Conservation (phyloP, 1,284 basidiomycete species). For the Athelia sp. region DNA sequence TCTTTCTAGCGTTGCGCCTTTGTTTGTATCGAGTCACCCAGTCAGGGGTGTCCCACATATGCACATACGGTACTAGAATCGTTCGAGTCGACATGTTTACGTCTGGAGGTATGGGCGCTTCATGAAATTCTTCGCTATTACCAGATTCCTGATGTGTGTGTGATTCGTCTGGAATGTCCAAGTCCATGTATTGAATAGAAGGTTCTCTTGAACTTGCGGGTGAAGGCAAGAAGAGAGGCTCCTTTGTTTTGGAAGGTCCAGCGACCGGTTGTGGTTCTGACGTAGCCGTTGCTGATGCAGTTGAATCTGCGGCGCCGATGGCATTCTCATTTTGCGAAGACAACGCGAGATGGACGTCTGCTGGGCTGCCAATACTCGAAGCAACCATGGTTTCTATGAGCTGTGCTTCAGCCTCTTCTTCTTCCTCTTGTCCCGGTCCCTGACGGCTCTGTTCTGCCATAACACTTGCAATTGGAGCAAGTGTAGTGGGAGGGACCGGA, state of each 20-base stretch:
- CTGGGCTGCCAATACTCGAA: background rate
- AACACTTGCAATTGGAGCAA: background rate
- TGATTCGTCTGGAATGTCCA: background rate
- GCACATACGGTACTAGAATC: slow-evolving; percentile 8
- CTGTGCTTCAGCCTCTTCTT: slow-evolving; percentile 1
- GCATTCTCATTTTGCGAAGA: background rate
- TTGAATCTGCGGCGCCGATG: background rate
- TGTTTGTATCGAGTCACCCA: slow-evolving; percentile 17
- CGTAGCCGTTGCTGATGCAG: background rate
- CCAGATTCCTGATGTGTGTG: background rate
- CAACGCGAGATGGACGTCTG: background rate
- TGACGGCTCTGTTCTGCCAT: background rate
- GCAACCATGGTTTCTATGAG: background rate
- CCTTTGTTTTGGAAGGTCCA: background rate
- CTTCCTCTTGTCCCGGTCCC: slow-evolving; percentile 1
- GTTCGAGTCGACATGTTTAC: slow-evolving; percentile 7
- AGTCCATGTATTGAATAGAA: background rate
- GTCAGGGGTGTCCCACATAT: slow-evolving; percentile 16
- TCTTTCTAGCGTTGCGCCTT: slow-evolving; percentile 2
- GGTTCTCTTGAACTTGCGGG: background rate
- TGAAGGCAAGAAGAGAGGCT: slow-evolving; percentile 2
- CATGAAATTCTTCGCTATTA: background rate
- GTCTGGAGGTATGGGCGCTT: slow-evolving; percentile 1
- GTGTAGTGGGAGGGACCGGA: background rate
- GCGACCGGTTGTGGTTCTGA: background rate